These are phyloP conservation scores for Entomortierella chlamydospora DNA, from an alignment of 192 early-diverging fungal species.

Conservation along the genomic window DNA sequence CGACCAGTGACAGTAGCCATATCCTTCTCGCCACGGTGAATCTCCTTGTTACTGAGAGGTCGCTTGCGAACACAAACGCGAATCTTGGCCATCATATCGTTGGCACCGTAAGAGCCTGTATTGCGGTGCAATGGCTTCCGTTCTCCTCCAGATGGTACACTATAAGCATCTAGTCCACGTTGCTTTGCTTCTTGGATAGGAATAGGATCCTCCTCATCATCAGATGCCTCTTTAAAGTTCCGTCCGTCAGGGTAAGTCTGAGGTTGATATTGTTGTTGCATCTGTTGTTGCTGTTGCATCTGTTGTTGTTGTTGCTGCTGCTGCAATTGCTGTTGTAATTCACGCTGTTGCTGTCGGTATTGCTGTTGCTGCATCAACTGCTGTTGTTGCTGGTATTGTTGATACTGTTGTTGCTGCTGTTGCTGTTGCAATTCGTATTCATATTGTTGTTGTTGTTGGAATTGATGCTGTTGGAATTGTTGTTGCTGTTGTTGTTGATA, in stretches of 20 bases:
- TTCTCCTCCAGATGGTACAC: conserved; percentile 63
- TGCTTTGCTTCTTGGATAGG: conserved; percentile 50
- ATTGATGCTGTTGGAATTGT: conserved; percentile 23
- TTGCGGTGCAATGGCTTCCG: conserved; percentile 38
- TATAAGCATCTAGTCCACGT: conserved; percentile 77
- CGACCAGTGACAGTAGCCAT: conserved; percentile 77
- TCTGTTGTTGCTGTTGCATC: conserved; percentile 33
- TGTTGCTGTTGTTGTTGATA: conserved; percentile 44
- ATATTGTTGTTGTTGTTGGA: conserved; percentile 21
- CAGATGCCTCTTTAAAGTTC: conserved; percentile 50
- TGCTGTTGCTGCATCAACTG: conserved; percentile 28
- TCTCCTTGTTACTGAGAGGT: conserved; percentile 91
- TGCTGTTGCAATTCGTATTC: conserved; percentile 26
- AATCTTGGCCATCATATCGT: conserved; percentile 85
- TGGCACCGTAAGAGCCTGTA: conserved; percentile 18
- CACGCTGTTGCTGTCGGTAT: conserved; percentile 12
- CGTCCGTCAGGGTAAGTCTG: conserved; percentile 28
- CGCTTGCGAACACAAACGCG: conserved; percentile 97
- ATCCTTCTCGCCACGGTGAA: conserved; percentile 84
- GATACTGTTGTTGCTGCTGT: conserved; percentile 28
- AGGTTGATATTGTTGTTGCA: conserved; percentile 32
- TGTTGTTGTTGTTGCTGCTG: conserved; percentile 22
- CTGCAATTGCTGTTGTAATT: conserved; percentile 24
- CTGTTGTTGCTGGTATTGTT: conserved; percentile 30
- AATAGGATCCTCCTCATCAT: conserved; percentile 55